phyloP scores from a whole-genome alignment of 1,284 basidiomycete species.

The Trametes pubescens region DNA sequence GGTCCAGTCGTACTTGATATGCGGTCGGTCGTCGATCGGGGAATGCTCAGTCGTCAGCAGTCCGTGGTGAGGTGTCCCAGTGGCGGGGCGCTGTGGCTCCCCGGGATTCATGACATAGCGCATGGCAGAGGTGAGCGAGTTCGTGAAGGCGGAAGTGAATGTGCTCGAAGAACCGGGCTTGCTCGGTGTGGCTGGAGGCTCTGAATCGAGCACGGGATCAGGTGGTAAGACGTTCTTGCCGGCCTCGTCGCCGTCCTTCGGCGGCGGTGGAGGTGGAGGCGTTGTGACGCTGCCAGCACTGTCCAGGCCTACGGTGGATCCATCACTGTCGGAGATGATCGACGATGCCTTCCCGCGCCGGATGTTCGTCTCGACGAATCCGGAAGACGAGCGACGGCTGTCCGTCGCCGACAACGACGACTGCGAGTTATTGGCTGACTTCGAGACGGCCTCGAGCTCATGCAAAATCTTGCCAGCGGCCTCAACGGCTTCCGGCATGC shows the following conservation, averaged over 20 bases:
- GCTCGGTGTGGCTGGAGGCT: conserved; percentile 21
- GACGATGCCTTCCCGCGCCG: conserved; percentile 50
- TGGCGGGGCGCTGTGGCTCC: conserved; percentile 41
- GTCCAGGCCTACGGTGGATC: conserved; percentile 45
- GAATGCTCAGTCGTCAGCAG: conserved; percentile 48
- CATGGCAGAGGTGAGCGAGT: conserved; percentile 63
- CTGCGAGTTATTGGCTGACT: conserved; percentile 25
- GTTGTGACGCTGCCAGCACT: conserved; percentile 18
- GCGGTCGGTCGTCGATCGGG: conserved; percentile 70
- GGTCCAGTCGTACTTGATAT: conserved; percentile 83
- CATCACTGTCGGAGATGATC: conserved; percentile 49
- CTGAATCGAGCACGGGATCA: conserved; percentile 9
- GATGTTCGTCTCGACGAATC: conserved; percentile 49
- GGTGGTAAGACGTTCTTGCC: not conserved
- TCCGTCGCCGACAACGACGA: conserved; percentile 36
- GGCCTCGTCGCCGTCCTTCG: conserved; percentile 10
- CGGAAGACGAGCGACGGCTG: conserved; percentile 35
- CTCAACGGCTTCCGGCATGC: conserved; percentile 46
- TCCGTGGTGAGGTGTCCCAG: conserved; percentile 31
- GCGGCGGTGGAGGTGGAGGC: conserved; percentile 39
- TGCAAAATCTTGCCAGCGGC: conserved; percentile 58
- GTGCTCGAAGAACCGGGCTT: conserved; percentile 41
- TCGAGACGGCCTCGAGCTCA: conserved; percentile 51
- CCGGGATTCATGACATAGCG: conserved; percentile 57
- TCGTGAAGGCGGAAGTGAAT: conserved; percentile 57